Evolutionary conservation across 2,329 filamentous ascomycete genomes (phyloP), one percentile per base, ranked within the genome.

Genomic region (Cercospora nicotianae): DNA sequence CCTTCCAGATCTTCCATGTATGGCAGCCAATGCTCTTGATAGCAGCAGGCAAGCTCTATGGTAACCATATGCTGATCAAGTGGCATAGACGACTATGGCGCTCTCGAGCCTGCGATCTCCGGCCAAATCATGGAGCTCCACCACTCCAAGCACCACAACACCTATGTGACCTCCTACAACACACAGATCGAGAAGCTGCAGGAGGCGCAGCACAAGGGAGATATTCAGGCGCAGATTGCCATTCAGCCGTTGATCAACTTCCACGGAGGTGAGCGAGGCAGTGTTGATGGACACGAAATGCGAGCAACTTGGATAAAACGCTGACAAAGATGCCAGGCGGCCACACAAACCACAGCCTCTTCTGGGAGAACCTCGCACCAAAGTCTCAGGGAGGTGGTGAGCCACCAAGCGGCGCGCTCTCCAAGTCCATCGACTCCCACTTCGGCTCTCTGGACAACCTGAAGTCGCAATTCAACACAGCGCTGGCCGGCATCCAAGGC

Each of bases 61-160:
- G 28, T 39, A 3, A 20, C 12, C 5, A 18, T 9, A n/a, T 28
- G 12, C 61, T 66, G 61, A 63, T 58, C 20, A 59, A 28, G 13
- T 6, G 3, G 12, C 39, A 8, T 73, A 97, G 94, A 98, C 80
- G 95, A 97, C 86, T 99, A 97, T 81, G 92, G 91, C 79, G 95
- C 94, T 63, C 93, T 99, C 76, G 95, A 99, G 84, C 88, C 87
- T 73, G 81, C 86, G 78, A 87, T 97, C 83, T 94, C 91, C 60
- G 91, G 91, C 80, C 89, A 95, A 83, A 97, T 97, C 84, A 97
- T 97, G 94, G 92, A 96, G 84, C 88, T 96, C 57, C 94, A 97
- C 86, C 91, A 97, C 87, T 90, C 87, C 83, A 94, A 93, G 83
- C 93, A 97, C 86, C 94, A 97, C 85, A 89, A 94, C 82, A 94